Conservation (phyloP, 768 basidiomycete genomes). For the Boletus patriciae region DNA sequence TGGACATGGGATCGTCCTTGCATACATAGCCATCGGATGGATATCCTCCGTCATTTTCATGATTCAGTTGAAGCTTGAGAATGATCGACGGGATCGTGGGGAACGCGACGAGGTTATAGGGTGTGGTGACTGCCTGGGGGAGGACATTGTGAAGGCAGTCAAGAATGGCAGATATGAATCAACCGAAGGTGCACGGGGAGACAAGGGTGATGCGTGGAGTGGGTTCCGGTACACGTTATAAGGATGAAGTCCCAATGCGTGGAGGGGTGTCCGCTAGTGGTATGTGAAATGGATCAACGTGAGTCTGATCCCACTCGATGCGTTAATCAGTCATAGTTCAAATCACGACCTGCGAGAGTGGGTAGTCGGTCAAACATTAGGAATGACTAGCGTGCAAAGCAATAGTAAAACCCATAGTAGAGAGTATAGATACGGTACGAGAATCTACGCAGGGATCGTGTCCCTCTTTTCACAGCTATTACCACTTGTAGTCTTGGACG, state of each 20-base stretch:
- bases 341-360: conserved; percentile 8
- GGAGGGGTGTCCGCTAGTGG: no score
- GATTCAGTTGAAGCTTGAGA: conserved; percentile 54
- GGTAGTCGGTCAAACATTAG: background rate
- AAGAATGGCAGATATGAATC: conserved; percentile 57
- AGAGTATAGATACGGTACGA: conserved; percentile 31
- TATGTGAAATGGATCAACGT: background rate
- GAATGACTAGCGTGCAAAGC: conserved; percentile 45
- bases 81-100: conserved; percentile 60
- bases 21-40: conserved; percentile 68
- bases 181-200: conserved; percentile 52
- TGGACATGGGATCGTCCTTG: conserved; percentile 67
- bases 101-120: conserved; percentile 64
- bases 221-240: conserved; percentile 68
- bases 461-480: conserved; percentile 4
- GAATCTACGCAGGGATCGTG: conserved; percentile 1
- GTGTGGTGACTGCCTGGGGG: conserved; percentile 46
- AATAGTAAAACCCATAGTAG: conserved; percentile 46
- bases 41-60: conserved; percentile 50
- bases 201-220: conserved; percentile 74
- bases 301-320: background rate
- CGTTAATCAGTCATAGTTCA: background rate
- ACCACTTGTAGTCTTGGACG: conserved; percentile 32
- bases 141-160: conserved; percentile 24
- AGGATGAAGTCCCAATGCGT: no score